Base-by-base conservation (phyloP, 352 stramenopile species). In the Phytopythium montanum region DNA sequence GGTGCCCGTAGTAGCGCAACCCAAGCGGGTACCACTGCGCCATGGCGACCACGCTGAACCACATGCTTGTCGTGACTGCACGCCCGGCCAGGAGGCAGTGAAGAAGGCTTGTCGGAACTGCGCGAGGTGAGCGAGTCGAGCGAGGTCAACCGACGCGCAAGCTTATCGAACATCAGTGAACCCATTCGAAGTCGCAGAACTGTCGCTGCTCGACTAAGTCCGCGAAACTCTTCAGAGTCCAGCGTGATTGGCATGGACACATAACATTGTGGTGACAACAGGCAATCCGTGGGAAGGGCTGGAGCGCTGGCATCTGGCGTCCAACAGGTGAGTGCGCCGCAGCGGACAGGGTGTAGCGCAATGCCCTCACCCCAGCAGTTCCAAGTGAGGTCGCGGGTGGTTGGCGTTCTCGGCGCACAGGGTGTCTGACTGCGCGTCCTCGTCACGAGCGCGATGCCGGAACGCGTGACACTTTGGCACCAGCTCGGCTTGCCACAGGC, bases 371-470 rank as follows among this genome's bases (percentile, higher is more conserved):
- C 77, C 85, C 85, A 94, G 31, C 89, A 70, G 25, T 79, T 68
- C 8, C 79, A 72, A 55, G 92, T 90, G 66, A 92, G 89, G 56
- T 92, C 82, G 34, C 80, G 75, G n/a, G 59, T 79, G 81, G 14
- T 77, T 73, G 7, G 60, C 61, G 12, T 58, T 39, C 16, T 83
- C 67, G 12, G 79, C 68, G 46, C 64, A 69, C 41, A 85, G 55
- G 65, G 72, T 92, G 39, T 76, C 65, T 10, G 63, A 62, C 63
- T 91, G 81, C 31, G 72, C 75, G 6, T 71, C 64, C 34, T 68
- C 64, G 36, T 90, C 76, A 69, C 74, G 54, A 95, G 69, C 14
- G 86, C 79, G 49, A 73, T 77, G 36, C 80, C 70, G 63, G 92
- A 95, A 14, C 75, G 78, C 52, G 87, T 52, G 14, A 95, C 59